Conservation (phyloP, 805 yeast genomes). For the Candida qinlingensis region DNA sequence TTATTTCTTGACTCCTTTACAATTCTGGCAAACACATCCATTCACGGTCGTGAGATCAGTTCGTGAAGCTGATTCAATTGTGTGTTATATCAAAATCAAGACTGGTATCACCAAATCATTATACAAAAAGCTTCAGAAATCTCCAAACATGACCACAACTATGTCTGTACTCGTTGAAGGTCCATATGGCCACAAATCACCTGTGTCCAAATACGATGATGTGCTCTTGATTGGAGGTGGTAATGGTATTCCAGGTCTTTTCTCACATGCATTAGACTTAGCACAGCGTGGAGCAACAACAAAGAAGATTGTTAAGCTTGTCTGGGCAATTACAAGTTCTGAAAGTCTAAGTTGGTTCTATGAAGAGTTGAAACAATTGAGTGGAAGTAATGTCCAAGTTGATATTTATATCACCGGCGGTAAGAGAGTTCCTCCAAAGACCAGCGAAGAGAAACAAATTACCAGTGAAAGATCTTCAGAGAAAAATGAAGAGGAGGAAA, state of each 20-base stretch:
- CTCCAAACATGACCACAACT: conserved; percentile 24
- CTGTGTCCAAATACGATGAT: conserved; percentile 31
- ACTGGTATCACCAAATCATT: conserved; percentile 46
- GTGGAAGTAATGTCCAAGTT: conserved; percentile 23
- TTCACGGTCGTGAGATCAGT: conserved; percentile 47
- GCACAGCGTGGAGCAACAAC: conserved; percentile 15
- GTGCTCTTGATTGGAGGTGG: conserved; percentile 44
- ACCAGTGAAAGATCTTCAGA: conserved; percentile 4
- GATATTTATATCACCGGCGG: conserved; percentile 36
- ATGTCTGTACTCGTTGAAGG: conserved; percentile 47
- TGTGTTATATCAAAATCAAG: conserved; percentile 39
- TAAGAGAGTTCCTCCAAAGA: conserved; percentile 34
- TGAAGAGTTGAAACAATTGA: conserved; percentile 35
- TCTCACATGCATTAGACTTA: conserved; percentile 32
- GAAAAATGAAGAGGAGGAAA: neutral
- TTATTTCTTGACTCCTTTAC: conserved; percentile 42
- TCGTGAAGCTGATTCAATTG: conserved; percentile 30
- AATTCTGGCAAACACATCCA: conserved; percentile 68
- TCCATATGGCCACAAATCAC: conserved; percentile 46
- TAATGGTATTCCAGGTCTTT: conserved; percentile 46
- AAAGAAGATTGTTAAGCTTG: conserved; percentile 35
- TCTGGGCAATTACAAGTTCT: conserved; percentile 58
- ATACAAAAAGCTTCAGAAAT: conserved; percentile 27
- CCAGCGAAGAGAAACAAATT: neutral
- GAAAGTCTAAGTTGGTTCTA: conserved; percentile 43